phyloP scores from a whole-genome alignment of 2,329 filamentous ascomycete genomes.

The Mariannaea elegans region DNA sequence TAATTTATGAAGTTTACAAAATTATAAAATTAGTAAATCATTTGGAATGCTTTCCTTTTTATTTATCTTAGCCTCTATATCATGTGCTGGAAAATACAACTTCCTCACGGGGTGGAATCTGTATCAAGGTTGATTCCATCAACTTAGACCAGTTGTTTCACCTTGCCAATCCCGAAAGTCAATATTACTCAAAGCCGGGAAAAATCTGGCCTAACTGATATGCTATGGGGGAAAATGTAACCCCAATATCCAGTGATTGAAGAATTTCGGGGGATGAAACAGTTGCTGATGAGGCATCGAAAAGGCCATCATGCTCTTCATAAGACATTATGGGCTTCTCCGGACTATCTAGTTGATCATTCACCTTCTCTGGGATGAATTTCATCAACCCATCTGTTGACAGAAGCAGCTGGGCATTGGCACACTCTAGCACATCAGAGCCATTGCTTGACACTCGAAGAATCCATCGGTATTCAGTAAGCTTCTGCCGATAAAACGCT shows the following conservation, averaged over 20 bases:
- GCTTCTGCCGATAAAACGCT: constrained; percentile 20
- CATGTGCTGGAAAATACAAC: too few relatives aligned
- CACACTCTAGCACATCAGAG: constrained; percentile 2
- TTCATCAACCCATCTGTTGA: constrained; percentile 7
- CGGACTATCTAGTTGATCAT: not conserved
- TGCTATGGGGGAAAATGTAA: not conserved
- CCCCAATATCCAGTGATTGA: not conserved
- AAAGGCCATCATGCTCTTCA: not conserved
- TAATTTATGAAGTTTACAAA: too few relatives aligned
- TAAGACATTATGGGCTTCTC: not conserved
- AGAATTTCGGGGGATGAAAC: not conserved
- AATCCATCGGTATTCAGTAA: constrained; percentile 29
- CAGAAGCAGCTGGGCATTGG: constrained; percentile 4
- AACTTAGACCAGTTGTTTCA: too few relatives aligned
- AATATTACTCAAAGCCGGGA: not conserved
- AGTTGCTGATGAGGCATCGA: not conserved
- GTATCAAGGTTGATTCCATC: too few relatives aligned
- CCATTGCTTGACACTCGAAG: constrained; percentile 15
- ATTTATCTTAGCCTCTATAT: too few relatives aligned
- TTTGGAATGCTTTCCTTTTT: too few relatives aligned
- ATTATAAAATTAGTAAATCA: too few relatives aligned
- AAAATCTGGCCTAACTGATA: not conserved
- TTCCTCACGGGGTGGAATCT: too few relatives aligned
- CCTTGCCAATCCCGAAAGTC: not conserved
- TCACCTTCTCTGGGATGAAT: not conserved